phyloP scores from a whole-genome alignment of 1,284 basidiomycete genomes.

The Uromyces viciae-fabae region DNA sequence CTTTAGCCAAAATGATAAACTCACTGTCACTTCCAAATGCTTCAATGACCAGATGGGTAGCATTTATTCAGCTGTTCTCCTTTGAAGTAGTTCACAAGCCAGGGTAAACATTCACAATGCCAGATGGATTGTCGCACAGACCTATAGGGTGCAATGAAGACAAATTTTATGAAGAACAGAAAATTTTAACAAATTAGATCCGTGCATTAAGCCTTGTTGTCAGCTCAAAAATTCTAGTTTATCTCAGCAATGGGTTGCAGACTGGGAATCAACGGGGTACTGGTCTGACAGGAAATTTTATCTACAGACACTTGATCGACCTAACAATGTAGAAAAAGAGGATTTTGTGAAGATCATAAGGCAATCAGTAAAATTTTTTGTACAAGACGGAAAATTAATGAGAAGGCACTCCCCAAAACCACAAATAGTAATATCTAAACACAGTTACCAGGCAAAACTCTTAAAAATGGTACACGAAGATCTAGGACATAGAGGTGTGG shows the following conservation, averaged over 20 bases:
- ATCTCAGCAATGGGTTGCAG: background rate
- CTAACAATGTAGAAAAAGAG: background rate
- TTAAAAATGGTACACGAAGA: background rate
- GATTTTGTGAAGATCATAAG: background rate
- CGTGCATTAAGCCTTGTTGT: background rate
- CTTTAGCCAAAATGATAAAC: conserved; percentile 5
- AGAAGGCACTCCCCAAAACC: background rate
- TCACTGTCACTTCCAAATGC: conserved; percentile 1
- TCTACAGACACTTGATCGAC: background rate
- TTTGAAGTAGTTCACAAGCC: background rate
- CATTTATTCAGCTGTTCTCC: conserved; percentile 18
- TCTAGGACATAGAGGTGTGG: background rate
- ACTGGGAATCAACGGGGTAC: background rate
- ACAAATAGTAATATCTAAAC: background rate
- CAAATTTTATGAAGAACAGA: background rate
- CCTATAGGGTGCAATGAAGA: background rate
- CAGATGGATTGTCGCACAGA: conserved; percentile 8
- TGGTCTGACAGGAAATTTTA: background rate
- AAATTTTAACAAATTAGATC: background rate
- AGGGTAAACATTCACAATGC: background rate
- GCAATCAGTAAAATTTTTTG: background rate
- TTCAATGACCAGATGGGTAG: conserved; percentile 7
- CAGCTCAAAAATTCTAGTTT: background rate
- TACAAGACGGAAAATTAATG: background rate
- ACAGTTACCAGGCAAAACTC: background rate